Conservation (phyloP, 495 filamentous ascomycete genomes). For the Daldinia caldariorum region DNA sequence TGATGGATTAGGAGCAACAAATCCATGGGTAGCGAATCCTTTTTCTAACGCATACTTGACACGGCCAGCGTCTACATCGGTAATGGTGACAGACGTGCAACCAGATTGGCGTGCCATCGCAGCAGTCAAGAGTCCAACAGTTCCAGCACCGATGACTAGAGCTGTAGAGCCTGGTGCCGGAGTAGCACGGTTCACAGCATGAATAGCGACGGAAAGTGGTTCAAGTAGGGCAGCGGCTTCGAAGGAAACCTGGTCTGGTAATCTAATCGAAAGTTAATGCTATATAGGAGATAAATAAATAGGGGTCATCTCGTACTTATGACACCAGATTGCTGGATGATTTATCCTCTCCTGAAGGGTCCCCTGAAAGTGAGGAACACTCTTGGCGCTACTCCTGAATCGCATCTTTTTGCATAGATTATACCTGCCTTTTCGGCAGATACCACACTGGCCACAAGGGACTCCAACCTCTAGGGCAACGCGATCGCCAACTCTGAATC, state of each 20-base stretch:
- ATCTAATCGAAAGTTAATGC: conserved; percentile 56
- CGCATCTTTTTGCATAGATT: conserved; percentile 87
- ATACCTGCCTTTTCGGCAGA: conserved; percentile 81
- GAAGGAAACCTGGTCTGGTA: conserved; percentile 76
- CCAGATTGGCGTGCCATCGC: conserved; percentile 74
- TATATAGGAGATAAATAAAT: not conserved
- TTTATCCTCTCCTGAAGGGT: conserved; percentile 92
- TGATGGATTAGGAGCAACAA: conserved; percentile 63
- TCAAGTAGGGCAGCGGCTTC: conserved; percentile 84
- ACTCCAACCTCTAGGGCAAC: conserved; percentile 88
- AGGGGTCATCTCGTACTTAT: conserved; percentile 61
- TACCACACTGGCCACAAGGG: conserved; percentile 77
- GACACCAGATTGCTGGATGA: conserved; percentile 82
- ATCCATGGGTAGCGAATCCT: conserved; percentile 75
- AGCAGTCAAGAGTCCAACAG: conserved; percentile 83
- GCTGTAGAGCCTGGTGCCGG: conserved; percentile 66
- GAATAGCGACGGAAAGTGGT: conserved; percentile 85
- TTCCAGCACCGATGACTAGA: conserved; percentile 86
- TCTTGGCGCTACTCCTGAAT: conserved; percentile 86
- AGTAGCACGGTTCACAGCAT: conserved; percentile 73
- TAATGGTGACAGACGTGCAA: conserved; percentile 74
- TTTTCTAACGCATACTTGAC: conserved; percentile 78
- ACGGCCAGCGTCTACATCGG: conserved; percentile 83
- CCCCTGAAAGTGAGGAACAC: conserved; percentile 84
- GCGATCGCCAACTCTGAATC: conserved; percentile 74